These are phyloP conservation scores for Theobroma grandiflorum DNA, from an alignment of 441 rosid species.

Conservation along the genomic window DNA sequence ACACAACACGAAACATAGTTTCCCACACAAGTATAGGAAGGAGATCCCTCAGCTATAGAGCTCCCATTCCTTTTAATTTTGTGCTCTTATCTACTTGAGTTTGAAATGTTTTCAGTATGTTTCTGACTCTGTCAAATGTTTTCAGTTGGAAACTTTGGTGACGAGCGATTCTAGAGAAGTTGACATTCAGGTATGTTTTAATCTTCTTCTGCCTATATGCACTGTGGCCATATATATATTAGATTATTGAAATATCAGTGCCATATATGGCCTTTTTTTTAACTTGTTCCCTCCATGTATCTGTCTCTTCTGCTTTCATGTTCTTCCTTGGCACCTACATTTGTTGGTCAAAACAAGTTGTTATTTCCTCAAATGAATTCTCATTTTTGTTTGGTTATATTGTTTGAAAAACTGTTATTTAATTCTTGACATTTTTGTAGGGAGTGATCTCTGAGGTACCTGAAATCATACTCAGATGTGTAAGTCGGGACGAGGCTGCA, in stretches of 20 bases:
- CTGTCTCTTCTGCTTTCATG: background rate
- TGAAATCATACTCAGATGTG: constrained; percentile 94
- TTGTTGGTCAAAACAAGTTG: background rate
- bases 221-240: background rate
- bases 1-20: background rate
- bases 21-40: background rate
- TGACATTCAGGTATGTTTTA: constrained; percentile 81
- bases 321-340: no score
- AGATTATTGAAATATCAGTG: background rate
- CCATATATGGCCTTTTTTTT: background rate
- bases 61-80: background rate
- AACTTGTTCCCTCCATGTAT: background rate
- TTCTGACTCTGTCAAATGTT: constrained; percentile 39
- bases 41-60: constrained; percentile 1
- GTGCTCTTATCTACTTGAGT: background rate
- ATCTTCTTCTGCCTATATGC: constrained; percentile 16
- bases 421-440: constrained; percentile 40
- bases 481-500: constrained; percentile 98
- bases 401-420: background rate
- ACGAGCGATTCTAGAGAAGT: constrained; percentile 73
- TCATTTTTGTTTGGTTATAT: constrained; percentile 18
- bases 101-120: constrained; percentile 14
- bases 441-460: constrained; percentile 90
- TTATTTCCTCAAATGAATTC: background rate
- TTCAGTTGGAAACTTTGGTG: constrained; percentile 89